Base-by-base conservation (phyloP, 1,284 basidiomycete genomes). In the Austropuccinia psidii region DNA sequence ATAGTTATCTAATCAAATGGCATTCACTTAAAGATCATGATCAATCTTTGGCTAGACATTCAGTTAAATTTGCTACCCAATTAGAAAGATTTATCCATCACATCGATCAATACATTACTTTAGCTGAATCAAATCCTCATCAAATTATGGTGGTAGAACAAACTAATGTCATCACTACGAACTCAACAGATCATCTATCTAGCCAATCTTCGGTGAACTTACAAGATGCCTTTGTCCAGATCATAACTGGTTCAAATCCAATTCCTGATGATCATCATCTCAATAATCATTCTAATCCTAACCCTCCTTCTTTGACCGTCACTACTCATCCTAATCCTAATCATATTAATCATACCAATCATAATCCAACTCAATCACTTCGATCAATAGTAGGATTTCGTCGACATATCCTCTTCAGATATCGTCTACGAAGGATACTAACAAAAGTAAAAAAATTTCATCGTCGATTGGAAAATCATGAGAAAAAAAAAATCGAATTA, bases 1-100 rank as follows among this genome's bases (percentile, higher is more conserved):
- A 67, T 41, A 29, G 47, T 24, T 67, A 37, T 43, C 33, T 67
- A 37, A 67, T 67, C 49, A 67, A 67, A 24, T 67, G 65, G 65
- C 49, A 67, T 43, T 35, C 37, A 52, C 47, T 67, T 5, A 67
- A 67, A 29, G 37, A 29, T 37, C 47, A 67, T 19, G 65, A 67
- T 35, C 49, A 35, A 39, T 52, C 65, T 4, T 67, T 67, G 21
- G 39, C 65, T 1, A 27, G 49, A 15, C 33, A 29, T 24, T 67
- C 65, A 5, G 31, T 67, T n/a, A 41, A 49, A 21, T 35, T 67
- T 19, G 47, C 65, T n/a, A 24, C 54, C 19, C 37, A 67, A 37
- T 50, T 67, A 7, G 49, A 67, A 35, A 41, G 33, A 31, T 67
- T 67, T 52, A 67, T 67, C 49, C 17, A 11, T 17, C 47, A 67